Percentiles rank a stretch among this genome's conserved stretches.
Conservation (phyloP, 345 rosid genomes). For the Turritis glabra region DNA sequence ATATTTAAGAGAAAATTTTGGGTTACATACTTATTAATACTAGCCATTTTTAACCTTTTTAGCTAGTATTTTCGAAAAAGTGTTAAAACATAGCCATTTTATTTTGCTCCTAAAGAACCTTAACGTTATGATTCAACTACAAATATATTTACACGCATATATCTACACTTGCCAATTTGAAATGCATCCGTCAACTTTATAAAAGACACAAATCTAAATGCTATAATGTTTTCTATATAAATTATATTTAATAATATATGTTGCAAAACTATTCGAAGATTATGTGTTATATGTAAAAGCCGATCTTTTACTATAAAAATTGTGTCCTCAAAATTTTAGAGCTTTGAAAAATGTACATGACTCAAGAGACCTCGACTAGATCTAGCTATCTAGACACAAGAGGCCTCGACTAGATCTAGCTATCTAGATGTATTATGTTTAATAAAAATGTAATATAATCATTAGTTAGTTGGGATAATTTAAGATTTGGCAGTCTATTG, state of each 20-base stretch:
- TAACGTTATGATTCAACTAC: background rate
- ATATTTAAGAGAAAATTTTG: background rate
- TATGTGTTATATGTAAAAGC: background rate
- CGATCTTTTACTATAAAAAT: background rate
- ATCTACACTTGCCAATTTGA: background rate
- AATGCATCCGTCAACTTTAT: too few relatives aligned
- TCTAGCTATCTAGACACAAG: background rate
- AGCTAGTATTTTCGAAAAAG: background rate
- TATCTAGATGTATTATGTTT: slow-evolving; percentile 6
- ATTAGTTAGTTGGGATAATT: background rate
- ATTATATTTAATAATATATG: background rate
- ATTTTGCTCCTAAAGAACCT: background rate
- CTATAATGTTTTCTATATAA: background rate
- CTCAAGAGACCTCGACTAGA: background rate
- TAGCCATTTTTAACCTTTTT: too few relatives aligned
- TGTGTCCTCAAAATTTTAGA: background rate
- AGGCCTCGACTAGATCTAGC: background rate
- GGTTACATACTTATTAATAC: background rate
- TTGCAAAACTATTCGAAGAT: background rate
- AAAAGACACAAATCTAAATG: too few relatives aligned
- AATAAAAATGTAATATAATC: background rate
- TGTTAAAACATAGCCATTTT: background rate
- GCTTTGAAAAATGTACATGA: background rate
- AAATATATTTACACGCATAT: background rate
- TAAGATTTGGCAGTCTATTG: slow-evolving; percentile 10